Percentiles rank a stretch among this genome's conserved stretches.
phyloP scores from a whole-genome alignment of 306 rosid species.

The Medicago ruthenica region DNA sequence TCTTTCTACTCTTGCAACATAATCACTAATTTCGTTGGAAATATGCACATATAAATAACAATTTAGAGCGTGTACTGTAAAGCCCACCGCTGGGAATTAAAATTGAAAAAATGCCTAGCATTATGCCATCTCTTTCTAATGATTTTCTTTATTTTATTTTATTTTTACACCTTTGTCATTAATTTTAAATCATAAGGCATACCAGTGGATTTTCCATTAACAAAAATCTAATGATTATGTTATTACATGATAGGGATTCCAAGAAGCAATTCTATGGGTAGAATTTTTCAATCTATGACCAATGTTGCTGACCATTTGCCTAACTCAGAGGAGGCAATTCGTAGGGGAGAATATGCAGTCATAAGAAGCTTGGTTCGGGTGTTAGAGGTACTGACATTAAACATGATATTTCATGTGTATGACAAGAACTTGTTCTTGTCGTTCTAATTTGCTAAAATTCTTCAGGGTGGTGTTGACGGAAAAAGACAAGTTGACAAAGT shows the following conservation, averaged over 20 bases:
- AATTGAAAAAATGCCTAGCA: neutral
- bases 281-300: conserved; percentile 59
- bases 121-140: conserved; percentile 16
- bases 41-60: neutral
- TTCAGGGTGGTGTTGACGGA: conserved; percentile 94
- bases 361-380: conserved; percentile 92
- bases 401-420: conserved; percentile 32
- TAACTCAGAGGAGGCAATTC: conserved; percentile 86
- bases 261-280: conserved; percentile 80
- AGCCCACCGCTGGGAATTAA: neutral
- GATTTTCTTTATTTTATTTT: neutral
- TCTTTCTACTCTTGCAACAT: neutral
- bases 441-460: conserved; percentile 40
- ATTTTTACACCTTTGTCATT: conserved; percentile 10
- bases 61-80: neutral
- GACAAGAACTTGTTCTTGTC: conserved; percentile 5
- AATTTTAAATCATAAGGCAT: conserved; percentile 12
- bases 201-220: conserved; percentile 17
- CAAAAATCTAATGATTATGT: conserved; percentile 34
- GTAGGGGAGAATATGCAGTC: conserved; percentile 88
- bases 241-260: conserved; percentile 68
- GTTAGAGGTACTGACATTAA: conserved; percentile 69
- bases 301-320: conserved; percentile 65
- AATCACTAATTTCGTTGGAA: neutral
- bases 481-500: conserved; percentile 95